Evolutionary conservation across 495 filamentous ascomycete genomes (phyloP).

Genomic region (Mytilinidion resinicola): DNA sequence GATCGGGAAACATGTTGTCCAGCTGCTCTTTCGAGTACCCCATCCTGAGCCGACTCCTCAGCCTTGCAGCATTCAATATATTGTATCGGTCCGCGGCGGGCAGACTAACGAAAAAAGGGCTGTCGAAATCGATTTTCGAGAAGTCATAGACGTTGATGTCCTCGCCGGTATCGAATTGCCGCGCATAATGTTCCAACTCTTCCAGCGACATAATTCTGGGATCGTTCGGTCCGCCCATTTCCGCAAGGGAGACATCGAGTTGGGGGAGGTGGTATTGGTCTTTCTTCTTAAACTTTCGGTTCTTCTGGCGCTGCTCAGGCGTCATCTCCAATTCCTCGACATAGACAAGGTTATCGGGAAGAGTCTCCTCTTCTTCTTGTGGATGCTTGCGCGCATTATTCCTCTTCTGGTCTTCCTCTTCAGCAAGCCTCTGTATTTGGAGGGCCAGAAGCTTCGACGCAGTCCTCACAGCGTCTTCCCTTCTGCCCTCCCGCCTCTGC

Average conservation of each 20-base stretch:
- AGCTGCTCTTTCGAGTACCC: conserved; percentile 93
- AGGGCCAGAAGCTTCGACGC: conserved; percentile 85
- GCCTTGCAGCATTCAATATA: conserved; percentile 85
- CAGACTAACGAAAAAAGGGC: conserved; percentile 83
- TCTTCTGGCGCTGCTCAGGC: conserved; percentile 63
- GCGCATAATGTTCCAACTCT: conserved; percentile 86
- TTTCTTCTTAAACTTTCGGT: conserved; percentile 76
- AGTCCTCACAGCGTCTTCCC: conserved; percentile 87
- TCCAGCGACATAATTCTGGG: conserved; percentile 90
- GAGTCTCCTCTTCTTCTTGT: conserved; percentile 49
- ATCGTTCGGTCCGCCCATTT: conserved; percentile 86
- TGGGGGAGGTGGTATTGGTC: conserved; percentile 93
- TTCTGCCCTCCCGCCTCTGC: conserved; percentile 72
- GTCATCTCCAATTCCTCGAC: conserved; percentile 83
- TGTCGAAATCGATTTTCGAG: conserved; percentile 95
- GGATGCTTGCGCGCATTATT: conserved; percentile 42
- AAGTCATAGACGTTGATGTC: conserved; percentile 99
- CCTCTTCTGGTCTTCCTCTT: conserved; percentile 69
- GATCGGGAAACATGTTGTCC: conserved; percentile 90
- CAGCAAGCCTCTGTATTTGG: conserved; percentile 82
- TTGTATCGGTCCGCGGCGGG: conserved; percentile 92
- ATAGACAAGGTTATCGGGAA: conserved; percentile 74
- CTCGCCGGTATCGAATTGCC: conserved; percentile 85
- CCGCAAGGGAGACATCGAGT: conserved; percentile 62
- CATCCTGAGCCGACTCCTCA: conserved; percentile 85